Evolutionary conservation across 2,329 filamentous ascomycete species (phyloP).

Genomic region (Ophiostoma sp.): DNA sequence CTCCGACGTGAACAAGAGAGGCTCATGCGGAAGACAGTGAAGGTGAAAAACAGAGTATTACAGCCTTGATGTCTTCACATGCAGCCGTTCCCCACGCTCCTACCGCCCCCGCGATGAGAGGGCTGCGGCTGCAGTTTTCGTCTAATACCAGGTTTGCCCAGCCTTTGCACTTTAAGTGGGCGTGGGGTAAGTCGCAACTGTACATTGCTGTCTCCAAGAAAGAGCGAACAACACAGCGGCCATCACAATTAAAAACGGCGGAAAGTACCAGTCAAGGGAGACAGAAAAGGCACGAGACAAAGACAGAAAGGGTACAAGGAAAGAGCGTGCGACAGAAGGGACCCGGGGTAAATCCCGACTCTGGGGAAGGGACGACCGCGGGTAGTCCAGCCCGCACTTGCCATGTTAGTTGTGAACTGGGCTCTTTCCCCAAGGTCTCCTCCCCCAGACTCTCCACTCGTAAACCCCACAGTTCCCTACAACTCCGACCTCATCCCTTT

Average conservation of each 20-base stretch:
- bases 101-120: not conserved
- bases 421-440: not conserved
- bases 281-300: not conserved
- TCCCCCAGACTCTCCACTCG: not conserved
- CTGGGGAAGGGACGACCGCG: slow-evolving; percentile 2
- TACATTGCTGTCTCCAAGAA: not conserved
- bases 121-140: not conserved
- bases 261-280: not conserved
- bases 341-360: not conserved
- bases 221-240: slow-evolving; percentile 7
- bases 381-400: slow-evolving; percentile 8
- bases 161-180: not conserved
- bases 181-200: not conserved
- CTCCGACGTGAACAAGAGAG: not conserved
- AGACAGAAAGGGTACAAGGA: not conserved
- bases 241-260: not conserved
- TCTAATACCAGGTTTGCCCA: not conserved
- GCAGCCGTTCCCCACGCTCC: not conserved
- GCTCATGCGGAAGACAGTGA: too few relatives aligned
- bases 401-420: not conserved
- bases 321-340: not conserved
- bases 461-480: not conserved
- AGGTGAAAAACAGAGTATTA: too few relatives aligned
- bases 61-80: not conserved
- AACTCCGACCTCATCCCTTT: not conserved